phyloP scores from a whole-genome alignment of 2,329 filamentous ascomycete species.

The Fusarium sp. region DNA sequence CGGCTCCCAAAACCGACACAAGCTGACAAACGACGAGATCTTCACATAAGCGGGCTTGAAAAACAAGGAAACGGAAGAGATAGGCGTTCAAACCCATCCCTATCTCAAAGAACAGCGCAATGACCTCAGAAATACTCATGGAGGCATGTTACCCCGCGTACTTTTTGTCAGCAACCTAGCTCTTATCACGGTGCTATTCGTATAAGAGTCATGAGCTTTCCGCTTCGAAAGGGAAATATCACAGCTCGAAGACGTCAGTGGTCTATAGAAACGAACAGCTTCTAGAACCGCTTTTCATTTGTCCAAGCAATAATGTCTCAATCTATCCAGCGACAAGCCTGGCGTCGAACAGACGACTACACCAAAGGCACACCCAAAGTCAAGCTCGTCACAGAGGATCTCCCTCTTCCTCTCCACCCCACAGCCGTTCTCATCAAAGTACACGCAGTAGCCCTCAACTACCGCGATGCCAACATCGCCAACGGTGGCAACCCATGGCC shows the following conservation, averaged over 20 bases:
- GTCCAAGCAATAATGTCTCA: slow-evolving; percentile 12
- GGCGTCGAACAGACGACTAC: slow-evolving; percentile 49
- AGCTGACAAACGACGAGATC: neutral
- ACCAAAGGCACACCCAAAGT: slow-evolving; percentile 50
- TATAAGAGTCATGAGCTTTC: neutral
- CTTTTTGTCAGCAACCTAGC: slow-evolving; percentile 10
- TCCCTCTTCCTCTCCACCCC: slow-evolving; percentile 49
- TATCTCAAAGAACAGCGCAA: neutral
- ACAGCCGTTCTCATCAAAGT: slow-evolving; percentile 51
- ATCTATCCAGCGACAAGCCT: slow-evolving; percentile 40
- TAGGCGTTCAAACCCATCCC: neutral
- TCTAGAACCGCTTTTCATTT: no score
- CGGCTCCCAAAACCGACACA: slow-evolving; percentile 1
- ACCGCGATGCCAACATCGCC: slow-evolving; percentile 53
- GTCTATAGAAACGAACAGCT: neutral
- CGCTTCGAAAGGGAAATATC: neutral
- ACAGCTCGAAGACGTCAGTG: neutral
- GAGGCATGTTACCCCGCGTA: neutral
- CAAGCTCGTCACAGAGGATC: slow-evolving; percentile 51
- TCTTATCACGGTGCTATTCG: neutral
- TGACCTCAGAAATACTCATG: neutral
- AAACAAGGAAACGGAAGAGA: neutral
- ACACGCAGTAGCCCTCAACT: slow-evolving; percentile 52
- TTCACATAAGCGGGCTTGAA: neutral
- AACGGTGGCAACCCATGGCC: slow-evolving; percentile 58